Base-by-base conservation (phyloP, 1,139 yeast species). In the Hansenula sp. region DNA sequence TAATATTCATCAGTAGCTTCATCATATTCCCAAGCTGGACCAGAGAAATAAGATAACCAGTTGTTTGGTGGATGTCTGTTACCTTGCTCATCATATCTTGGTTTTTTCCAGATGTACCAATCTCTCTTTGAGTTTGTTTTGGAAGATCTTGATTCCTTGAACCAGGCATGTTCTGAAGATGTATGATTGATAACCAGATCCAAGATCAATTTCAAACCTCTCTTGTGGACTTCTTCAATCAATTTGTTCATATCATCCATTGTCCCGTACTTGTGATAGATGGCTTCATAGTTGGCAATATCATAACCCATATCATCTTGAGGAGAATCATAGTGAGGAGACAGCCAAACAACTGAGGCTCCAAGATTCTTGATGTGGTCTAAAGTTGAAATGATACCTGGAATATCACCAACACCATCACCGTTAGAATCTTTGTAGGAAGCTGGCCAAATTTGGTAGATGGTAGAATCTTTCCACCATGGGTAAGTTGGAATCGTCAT, bases 241-340 rank as follows among this genome's bases (percentile, higher is more conserved):
- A 78, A 65, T 17, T 58, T 50, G 51, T 76, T 76, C 72, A 74
- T 71, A 51, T 75, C 80, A 42, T 71, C 70, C 60, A 76, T 58
- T 12, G 78, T 70, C 38, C 84, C 84, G 56, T 76, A 79, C 49
- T 65, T 65, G 5, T 77, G 74, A 57, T 77, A 71, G 33, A 79
- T 69, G 16, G 62, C 67, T 54, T 74, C 68, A 58, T 79, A 79
- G 60, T 79, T 74, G 33, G 76, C 63, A 52, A 79, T 76, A 55
- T 79, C 84, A 58, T 79, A 79, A 2, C 84, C 84, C 84, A 78
- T 78, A 54, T 79, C 84, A 37, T 74, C 76, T 55, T 74, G 79
- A 3, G 84, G 84, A 3, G 81, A 74, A 49, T 75, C 78, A 60
- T 70, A 77, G 67, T 75, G 73, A 33, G 84, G 84, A 24, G 76